A percentile compares a stretch with the other conserved stretches of the same genome.
Conservation (phyloP, 768 basidiomycete genomes). For the Serendipita sp. region DNA sequence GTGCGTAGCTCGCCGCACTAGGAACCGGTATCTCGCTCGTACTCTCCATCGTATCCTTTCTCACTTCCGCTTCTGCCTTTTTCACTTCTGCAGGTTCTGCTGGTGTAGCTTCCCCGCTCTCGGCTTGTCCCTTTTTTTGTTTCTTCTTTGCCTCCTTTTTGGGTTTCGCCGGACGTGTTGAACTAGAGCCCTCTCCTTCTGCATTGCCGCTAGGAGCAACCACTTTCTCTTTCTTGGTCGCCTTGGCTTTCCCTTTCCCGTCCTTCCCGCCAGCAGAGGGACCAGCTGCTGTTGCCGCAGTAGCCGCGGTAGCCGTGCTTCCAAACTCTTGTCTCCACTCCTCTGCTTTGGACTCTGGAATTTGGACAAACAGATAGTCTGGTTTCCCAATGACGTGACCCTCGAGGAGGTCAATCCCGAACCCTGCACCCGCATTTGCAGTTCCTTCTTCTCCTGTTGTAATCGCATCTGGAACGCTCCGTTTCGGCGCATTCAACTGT, state of each 20-base stretch:
- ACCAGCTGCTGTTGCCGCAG: conserved; percentile 23
- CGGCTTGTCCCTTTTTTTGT: not conserved
- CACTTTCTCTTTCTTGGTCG: not conserved
- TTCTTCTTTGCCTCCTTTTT: conserved; percentile 9
- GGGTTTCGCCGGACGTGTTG: conserved; percentile 11
- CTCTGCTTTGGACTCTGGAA: conserved; percentile 75
- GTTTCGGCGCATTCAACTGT: conserved; percentile 81
- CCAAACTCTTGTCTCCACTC: conserved; percentile 69
- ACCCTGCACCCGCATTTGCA: conserved; percentile 6
- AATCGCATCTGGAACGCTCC: conserved; percentile 48
- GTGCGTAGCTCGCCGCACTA: not conserved
- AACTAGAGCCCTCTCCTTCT: conserved; percentile 4
- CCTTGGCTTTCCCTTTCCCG: conserved; percentile 14
- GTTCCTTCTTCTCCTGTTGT: not conserved
- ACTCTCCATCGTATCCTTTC: conserved; percentile 2
- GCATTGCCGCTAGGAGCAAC: conserved; percentile 7
- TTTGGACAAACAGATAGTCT: conserved; percentile 82
- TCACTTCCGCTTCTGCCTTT: not conserved
- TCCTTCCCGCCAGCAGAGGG: conserved; percentile 15
- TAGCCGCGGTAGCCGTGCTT: conserved; percentile 32
- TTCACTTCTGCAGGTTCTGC: conserved; percentile 7
- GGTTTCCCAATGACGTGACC: conserved; percentile 78
- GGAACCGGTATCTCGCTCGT: not conserved
- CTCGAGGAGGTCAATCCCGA: conserved; percentile 68
- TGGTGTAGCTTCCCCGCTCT: not conserved